phyloP scores from a whole-genome alignment of 176 grass and related monocot genomes.

The Poa pratensis region DNA sequence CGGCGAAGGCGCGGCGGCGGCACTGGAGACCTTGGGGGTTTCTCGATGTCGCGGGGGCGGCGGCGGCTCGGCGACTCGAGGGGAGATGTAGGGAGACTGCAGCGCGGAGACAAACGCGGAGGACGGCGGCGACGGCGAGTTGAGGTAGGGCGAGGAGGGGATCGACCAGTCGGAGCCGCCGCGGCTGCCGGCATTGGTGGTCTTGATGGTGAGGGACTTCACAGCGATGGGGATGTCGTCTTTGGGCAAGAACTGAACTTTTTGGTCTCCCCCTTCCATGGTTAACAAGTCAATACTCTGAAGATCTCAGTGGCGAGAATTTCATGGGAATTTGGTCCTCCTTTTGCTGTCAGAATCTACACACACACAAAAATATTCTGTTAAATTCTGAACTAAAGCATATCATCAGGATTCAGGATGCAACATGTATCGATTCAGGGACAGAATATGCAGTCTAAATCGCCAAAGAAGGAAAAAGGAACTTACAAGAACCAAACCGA shows the following conservation, averaged over 20 bases:
- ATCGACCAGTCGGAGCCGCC: conserved; percentile 52
- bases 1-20: conserved; percentile 49
- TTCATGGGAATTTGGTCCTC: background rate
- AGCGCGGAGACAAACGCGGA: conserved; percentile 96
- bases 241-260: conserved; percentile 44
- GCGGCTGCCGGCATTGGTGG: conserved; percentile 42
- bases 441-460: background rate
- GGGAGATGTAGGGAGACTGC: conserved; percentile 96
- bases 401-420: background rate
- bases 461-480: background rate
- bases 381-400: background rate
- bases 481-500: background rate
- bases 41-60: conserved; percentile 15
- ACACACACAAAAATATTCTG: background rate
- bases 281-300: conserved; percentile 33
- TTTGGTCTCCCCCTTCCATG: conserved; percentile 68
- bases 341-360: conserved; percentile 31
- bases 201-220: conserved; percentile 68
- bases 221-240: conserved; percentile 55
- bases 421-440: conserved; percentile 25
- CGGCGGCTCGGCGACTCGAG: conserved; percentile 57
- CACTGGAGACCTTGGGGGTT: background rate
- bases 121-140: conserved; percentile 89
- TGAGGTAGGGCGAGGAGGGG: conserved; percentile 73
- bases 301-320: conserved; percentile 19